phyloP scores from a whole-genome alignment of 306 rosid species.

The Carpinus viminea region DNA sequence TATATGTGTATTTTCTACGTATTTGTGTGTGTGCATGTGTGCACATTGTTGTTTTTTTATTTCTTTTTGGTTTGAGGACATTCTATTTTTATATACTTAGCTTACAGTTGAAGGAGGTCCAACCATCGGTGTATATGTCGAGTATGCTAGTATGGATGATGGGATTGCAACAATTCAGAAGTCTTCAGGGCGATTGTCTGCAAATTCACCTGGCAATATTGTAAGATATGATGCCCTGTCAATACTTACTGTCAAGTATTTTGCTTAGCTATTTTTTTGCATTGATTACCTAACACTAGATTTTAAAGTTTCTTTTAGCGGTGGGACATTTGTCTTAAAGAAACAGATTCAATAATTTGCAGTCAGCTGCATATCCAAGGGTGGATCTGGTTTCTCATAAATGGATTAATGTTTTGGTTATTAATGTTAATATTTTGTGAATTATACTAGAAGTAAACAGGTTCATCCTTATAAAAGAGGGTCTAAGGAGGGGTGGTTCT shows the following conservation, averaged over 20 bases:
- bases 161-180: constrained; percentile 64
- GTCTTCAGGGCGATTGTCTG: constrained; percentile 69
- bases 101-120: constrained; percentile 88
- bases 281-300: constrained; percentile 4
- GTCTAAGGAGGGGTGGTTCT: neutral
- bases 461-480: neutral
- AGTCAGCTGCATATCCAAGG: neutral
- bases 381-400: constrained; percentile 4
- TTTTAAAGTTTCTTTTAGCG: neutral
- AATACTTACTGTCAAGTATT: constrained; percentile 11
- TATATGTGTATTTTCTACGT: neutral
- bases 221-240: constrained; percentile 55
- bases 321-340: neutral
- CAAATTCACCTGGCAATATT: constrained; percentile 68
- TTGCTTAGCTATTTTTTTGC: constrained; percentile 6
- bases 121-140: constrained; percentile 63
- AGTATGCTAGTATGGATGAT: constrained; percentile 63
- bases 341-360: neutral
- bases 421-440: neutral
- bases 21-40: neutral
- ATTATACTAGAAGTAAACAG: neutral
- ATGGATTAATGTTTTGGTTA: neutral
- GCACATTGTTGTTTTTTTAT: neutral
- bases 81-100: constrained; percentile 42
- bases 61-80: neutral